Evolutionary conservation across 225 moss, liverwort and hornwort genomes (phyloP).

Genomic region (Climacium dendroides): DNA sequence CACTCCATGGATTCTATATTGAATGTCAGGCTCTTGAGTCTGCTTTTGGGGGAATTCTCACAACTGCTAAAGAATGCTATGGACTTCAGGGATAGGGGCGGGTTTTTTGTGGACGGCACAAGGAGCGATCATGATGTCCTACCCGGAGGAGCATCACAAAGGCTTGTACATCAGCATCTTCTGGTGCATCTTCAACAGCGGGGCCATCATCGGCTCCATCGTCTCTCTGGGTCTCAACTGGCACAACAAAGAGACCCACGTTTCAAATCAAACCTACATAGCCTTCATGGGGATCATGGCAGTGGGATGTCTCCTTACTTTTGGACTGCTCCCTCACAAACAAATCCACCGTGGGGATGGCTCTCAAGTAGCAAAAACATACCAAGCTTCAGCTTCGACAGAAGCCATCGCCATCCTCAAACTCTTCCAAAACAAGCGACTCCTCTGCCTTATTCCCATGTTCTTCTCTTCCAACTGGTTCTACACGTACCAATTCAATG

Average conservation of each 20-base stretch:
- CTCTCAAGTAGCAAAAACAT: constrained; percentile 11
- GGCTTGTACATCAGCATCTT: constrained; percentile 71
- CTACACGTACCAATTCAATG: constrained; percentile 86
- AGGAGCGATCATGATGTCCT: constrained; percentile 88
- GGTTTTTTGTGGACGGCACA: constrained; percentile 80
- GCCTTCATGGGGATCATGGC: constrained; percentile 74
- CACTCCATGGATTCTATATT: background rate
- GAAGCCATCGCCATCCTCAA: constrained; percentile 45
- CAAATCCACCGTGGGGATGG: constrained; percentile 35
- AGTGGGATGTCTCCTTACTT: constrained; percentile 35
- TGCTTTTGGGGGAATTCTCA: background rate
- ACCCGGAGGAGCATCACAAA: constrained; percentile 63
- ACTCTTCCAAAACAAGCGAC: constrained; percentile 50
- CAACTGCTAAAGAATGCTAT: background rate
- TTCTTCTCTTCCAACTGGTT: constrained; percentile 83
- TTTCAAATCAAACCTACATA: constrained; percentile 50
- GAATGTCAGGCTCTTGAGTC: background rate
- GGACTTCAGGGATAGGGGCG: constrained; percentile 47
- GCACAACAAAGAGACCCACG: constrained; percentile 39
- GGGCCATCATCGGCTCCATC: constrained; percentile 71
- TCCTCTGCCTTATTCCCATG: constrained; percentile 66
- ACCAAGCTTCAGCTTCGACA: background rate
- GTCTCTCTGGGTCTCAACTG: constrained; percentile 66
- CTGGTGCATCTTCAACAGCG: constrained; percentile 83
- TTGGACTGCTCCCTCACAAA: constrained; percentile 37